Conservation (phyloP, 768 basidiomycete species). For the Daedaleopsis nitida region DNA sequence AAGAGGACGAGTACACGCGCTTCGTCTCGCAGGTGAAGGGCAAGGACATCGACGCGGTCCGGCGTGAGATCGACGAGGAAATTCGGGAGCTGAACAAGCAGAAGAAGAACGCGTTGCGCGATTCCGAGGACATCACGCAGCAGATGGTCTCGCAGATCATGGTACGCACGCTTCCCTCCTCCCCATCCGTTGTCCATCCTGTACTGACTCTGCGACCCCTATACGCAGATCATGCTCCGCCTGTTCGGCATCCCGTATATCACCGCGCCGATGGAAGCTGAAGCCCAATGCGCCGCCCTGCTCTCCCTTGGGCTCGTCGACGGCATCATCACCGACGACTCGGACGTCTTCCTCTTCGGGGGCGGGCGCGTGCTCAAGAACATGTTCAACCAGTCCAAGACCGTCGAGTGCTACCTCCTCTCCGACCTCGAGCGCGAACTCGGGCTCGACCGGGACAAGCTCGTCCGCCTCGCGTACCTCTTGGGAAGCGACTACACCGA, state of each 20-base stretch:
- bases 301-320: conserved; percentile 86
- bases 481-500: conserved; percentile 97
- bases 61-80: conserved; percentile 90
- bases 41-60: conserved; percentile 76
- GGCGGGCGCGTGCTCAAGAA: conserved; percentile 96
- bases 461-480: conserved; percentile 89
- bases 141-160: conserved; percentile 90
- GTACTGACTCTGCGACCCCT: background rate
- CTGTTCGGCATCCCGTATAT: conserved; percentile 98
- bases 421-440: conserved; percentile 86
- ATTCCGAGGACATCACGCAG: conserved; percentile 93
- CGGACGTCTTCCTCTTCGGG: conserved; percentile 98
- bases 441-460: conserved; percentile 80
- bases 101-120: conserved; percentile 86
- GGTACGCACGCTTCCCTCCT: conserved; percentile 34
- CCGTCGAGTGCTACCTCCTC: conserved; percentile 92
- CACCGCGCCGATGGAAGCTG: conserved; percentile 99
- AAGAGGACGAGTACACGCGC: conserved; percentile 88
- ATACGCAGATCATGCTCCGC: conserved; percentile 75
- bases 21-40: conserved; percentile 93
- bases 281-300: conserved; percentile 96
- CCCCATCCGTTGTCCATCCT: background rate
- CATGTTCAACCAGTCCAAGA: conserved; percentile 99
- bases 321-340: conserved; percentile 98
- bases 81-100: conserved; percentile 80